Evolutionary conservation across 345 rosid species (phyloP), one percentile per base, ranked within the genome.

Genomic region (Kandelia obovata): DNA sequence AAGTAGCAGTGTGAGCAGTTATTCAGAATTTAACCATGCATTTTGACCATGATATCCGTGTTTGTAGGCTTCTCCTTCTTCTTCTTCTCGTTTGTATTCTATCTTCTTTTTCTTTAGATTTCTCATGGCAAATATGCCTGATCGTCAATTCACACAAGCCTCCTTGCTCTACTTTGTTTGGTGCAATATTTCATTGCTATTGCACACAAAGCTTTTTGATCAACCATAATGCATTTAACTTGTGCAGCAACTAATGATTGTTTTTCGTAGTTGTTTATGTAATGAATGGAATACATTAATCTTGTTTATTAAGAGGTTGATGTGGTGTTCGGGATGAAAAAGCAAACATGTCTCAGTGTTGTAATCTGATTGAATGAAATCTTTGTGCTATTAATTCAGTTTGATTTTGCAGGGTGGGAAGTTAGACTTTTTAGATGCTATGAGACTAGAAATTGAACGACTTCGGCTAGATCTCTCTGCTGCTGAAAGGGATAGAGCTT

Each of bases 401-500:
- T 3, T 56, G 46, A 65, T 53, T 67, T 81, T 74, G 56, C 92
- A 95, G 99, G 88, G 77, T 74, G 84, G 73, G 74, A 85, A 82
- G 74, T 82, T 92, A 53, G 87, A 86, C 71, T 92, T 85, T 67
- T 65, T 60, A 20, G 92, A 88, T 77, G 88, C 97, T 73, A 80
- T 88, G 92, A 87, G 87, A 79, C 91, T 95, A 66, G 99, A 95
- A 85, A 90, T 95, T 79, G 92, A 92, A 77, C 89, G 99, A 21
- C 87, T 95, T 30, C 84, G 53, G 68, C 86, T 90, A 77, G 87
- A 92, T 87, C 81, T 92, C 65, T 90, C 99, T 61, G 93, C 96
- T 68, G 99, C 97, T 68, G 99, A 92, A 81, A 88, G 99, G 84
- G 96, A 95, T 83, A 95, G 96, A 86, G 92, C 96, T 75, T 71